Percentiles rank a stretch among this genome's conserved stretches.
Evolutionary conservation across 345 rosid genomes (phyloP).

Genomic region (Mallotus nudiflorus): DNA sequence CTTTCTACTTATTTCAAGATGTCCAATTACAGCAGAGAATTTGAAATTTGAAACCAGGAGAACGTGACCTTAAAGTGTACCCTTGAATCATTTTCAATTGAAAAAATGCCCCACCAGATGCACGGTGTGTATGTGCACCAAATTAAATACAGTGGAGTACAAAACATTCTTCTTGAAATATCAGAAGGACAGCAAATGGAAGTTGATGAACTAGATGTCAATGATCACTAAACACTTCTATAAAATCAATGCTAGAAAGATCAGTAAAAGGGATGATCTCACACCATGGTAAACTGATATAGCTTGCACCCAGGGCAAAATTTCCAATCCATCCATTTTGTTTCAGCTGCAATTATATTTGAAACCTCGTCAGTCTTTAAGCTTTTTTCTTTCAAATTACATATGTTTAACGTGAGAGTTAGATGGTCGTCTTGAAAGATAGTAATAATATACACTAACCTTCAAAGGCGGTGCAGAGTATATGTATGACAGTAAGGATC

Average conservation of each 20-base stretch:
- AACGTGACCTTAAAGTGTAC: too few species aligned
- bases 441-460: conserved; percentile 47
- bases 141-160: neutral
- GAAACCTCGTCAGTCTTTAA: conserved; percentile 20
- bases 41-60: too few species aligned
- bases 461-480: conserved; percentile 99
- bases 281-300: conserved; percentile 96
- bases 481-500: conserved; percentile 89
- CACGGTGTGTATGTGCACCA: neutral
- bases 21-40: too few species aligned
- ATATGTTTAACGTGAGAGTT: conserved; percentile 1
- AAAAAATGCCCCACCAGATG: neutral
- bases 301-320: conserved; percentile 94
- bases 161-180: neutral
- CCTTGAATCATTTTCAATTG: neutral
- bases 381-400: conserved; percentile 13
- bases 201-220: neutral
- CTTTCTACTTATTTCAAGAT: neutral
- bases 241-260: neutral
- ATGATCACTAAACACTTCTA: neutral
- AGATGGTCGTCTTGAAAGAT: conserved; percentile 12
- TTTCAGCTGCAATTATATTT: conserved; percentile 65
- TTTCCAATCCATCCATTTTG: conserved; percentile 99
- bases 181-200: neutral
- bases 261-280: conserved; percentile 14